Evolutionary conservation across 345 rosid genomes (phyloP).

Genomic region (Streptanthus diversifolius): DNA sequence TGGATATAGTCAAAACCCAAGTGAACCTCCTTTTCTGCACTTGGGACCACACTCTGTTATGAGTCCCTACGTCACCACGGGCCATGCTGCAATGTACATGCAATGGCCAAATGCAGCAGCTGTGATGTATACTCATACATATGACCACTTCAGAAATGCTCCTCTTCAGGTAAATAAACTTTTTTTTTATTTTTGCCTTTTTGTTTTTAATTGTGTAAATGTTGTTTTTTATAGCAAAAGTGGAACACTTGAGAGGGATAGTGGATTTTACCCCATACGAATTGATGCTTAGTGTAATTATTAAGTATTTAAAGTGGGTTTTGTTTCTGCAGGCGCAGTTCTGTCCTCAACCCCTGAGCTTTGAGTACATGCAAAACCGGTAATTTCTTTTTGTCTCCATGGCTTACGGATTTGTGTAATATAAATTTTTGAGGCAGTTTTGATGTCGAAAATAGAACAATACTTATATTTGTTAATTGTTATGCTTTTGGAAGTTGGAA

Average conservation of each 20-base stretch:
- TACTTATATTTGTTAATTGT: not conserved
- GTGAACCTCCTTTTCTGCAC: slow-evolving; percentile 42
- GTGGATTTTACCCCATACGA: not conserved
- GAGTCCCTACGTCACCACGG: slow-evolving; percentile 49
- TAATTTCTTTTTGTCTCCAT: slow-evolving; percentile 7
- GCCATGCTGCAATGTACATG: slow-evolving; percentile 47
- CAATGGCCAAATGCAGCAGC: slow-evolving; percentile 77
- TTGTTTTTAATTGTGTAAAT: not conserved
- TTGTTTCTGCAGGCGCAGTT: slow-evolving; percentile 57
- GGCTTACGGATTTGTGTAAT: slow-evolving; percentile 4
- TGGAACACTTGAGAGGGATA: not conserved
- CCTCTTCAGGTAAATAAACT: slow-evolving; percentile 62
- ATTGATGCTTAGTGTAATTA: not conserved
- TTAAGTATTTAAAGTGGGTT: not conserved
- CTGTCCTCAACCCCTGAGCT: slow-evolving; percentile 76
- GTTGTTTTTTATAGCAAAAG: not conserved
- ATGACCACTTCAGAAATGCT: slow-evolving; percentile 66
- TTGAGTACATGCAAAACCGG: slow-evolving; percentile 60
- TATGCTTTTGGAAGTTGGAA: not conserved
- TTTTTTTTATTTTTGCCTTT: not conserved
- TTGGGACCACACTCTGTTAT: slow-evolving; percentile 50
- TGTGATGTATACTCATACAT: slow-evolving; percentile 74
- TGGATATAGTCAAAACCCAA: slow-evolving; percentile 54
- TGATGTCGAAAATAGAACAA: not conserved
- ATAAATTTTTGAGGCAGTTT: slow-evolving; percentile 2